phyloP scores from a whole-genome alignment of 2,329 filamentous ascomycete genomes.

The Apiospora malaysiana region DNA sequence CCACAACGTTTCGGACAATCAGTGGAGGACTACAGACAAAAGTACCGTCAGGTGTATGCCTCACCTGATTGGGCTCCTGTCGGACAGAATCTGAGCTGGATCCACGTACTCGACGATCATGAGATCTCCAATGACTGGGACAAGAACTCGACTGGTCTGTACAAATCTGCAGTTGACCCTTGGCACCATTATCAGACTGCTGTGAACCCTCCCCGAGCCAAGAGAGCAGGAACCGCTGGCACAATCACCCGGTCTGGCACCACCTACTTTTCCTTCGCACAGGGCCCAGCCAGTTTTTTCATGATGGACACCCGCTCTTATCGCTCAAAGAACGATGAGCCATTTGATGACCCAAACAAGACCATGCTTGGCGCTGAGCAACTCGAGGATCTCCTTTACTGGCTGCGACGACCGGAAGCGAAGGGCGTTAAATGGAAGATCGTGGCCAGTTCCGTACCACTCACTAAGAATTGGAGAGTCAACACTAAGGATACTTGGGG shows the following conservation, averaged over 20 bases:
- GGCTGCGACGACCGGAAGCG: slow-evolving; percentile 75
- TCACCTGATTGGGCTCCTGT: slow-evolving; percentile 88
- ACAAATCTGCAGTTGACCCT: slow-evolving; percentile 79
- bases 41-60: slow-evolving; percentile 95
- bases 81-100: slow-evolving; percentile 86
- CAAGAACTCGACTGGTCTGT: slow-evolving; percentile 79
- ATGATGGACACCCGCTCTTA: slow-evolving; percentile 91
- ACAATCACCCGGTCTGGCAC: slow-evolving; percentile 53
- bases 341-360: slow-evolving; percentile 69
- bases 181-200: slow-evolving; percentile 86
- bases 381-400: slow-evolving; percentile 78
- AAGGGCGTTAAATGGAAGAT: slow-evolving; percentile 91
- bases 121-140: slow-evolving; percentile 97
- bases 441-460: slow-evolving; percentile 86
- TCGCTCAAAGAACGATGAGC: slow-evolving; percentile 69
- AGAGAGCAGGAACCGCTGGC: slow-evolving; percentile 50
- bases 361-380: slow-evolving; percentile 88
- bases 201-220: slow-evolving; percentile 78
- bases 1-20: slow-evolving; percentile 77
- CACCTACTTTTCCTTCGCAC: slow-evolving; percentile 88
- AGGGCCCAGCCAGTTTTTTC: slow-evolving; percentile 93
- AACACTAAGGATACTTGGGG: slow-evolving; percentile 93
- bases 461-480: slow-evolving; percentile 97
- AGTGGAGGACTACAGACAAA: slow-evolving; percentile 79
- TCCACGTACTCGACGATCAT: slow-evolving; percentile 95